Conservation (phyloP, 1,284 basidiomycete genomes). For the Leccinum subatratum region DNA sequence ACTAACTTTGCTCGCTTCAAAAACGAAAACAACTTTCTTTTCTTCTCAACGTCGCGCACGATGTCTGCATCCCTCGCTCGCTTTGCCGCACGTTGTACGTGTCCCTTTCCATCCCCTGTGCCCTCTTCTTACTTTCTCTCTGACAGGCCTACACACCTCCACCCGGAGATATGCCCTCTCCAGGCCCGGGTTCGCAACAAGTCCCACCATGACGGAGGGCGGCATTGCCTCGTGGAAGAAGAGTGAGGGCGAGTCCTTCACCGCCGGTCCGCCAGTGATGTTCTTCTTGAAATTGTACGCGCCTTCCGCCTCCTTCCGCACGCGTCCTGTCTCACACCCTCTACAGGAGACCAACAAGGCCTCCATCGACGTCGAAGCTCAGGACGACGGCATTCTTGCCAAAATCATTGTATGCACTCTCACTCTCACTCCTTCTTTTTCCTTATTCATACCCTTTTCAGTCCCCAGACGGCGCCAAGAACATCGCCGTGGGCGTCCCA, state of each 20-base stretch:
- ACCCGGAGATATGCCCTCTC: conserved; percentile 73
- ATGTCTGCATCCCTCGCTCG: conserved; percentile 65
- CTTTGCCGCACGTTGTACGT: conserved; percentile 63
- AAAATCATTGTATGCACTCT: conserved; percentile 71
- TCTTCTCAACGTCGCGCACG: conserved; percentile 22
- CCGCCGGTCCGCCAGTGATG: conserved; percentile 85
- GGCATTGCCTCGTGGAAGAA: conserved; percentile 98
- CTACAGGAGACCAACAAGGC: conserved; percentile 97
- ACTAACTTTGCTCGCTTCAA: conserved; percentile 7
- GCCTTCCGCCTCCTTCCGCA: background rate
- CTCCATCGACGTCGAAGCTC: conserved; percentile 97
- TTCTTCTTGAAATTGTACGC: conserved; percentile 88
- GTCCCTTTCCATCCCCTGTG: background rate
- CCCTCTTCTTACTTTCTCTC: conserved; percentile 3
- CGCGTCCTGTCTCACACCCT: conserved; percentile 11
- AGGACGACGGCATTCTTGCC: conserved; percentile 92
- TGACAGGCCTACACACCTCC: conserved; percentile 76
- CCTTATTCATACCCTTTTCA: conserved; percentile 30
- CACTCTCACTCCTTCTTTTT: background rate
- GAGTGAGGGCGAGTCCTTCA: conserved; percentile 88
- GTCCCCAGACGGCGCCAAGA: conserved; percentile 82
- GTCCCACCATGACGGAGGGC: conserved; percentile 99
- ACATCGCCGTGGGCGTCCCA: conserved; percentile 76
- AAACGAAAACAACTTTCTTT: conserved; percentile 9
- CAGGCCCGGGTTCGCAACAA: conserved; percentile 89